Conservation (phyloP, 1,139 yeast genomes). For the Yarrowia galli region DNA sequence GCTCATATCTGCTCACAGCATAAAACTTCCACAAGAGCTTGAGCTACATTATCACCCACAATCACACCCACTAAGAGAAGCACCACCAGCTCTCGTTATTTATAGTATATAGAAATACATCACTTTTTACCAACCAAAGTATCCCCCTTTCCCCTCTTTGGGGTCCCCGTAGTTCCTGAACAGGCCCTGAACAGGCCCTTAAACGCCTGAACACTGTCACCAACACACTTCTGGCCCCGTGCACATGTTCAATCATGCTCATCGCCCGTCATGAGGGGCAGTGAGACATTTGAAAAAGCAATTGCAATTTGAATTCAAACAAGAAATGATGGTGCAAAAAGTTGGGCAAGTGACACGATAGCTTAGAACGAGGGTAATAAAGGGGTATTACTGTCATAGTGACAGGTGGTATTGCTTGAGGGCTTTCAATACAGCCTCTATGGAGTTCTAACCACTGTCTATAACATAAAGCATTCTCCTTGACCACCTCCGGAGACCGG, state of each 20-base stretch:
- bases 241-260: slow-evolving; percentile 10
- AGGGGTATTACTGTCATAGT: too few relatives aligned
- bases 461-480: too few relatives aligned
- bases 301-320: not conserved
- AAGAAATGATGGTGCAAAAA: not conserved
- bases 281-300: slow-evolving; percentile 10
- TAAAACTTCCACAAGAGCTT: not conserved
- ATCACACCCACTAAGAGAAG: not conserved
- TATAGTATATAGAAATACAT: slow-evolving; percentile 33
- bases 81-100: not conserved
- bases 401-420: too few relatives aligned
- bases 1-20: too few relatives aligned
- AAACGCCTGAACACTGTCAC: too few relatives aligned
- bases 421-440: too few relatives aligned
- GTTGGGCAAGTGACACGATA: slow-evolving; percentile 5
- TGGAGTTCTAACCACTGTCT: too few relatives aligned
- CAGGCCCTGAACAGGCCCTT: not conserved
- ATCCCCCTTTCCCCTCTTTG: not conserved
- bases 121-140: too few relatives aligned
- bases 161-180: slow-evolving; percentile 3
- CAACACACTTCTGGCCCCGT: slow-evolving; percentile 2
- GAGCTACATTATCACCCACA: not conserved
- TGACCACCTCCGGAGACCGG: not conserved
- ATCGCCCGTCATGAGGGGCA: slow-evolving; percentile 21
- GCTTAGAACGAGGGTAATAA: too few relatives aligned